Evolutionary conservation across 1,284 basidiomycete genomes (phyloP).

Genomic region (Blastosporella zonata): DNA sequence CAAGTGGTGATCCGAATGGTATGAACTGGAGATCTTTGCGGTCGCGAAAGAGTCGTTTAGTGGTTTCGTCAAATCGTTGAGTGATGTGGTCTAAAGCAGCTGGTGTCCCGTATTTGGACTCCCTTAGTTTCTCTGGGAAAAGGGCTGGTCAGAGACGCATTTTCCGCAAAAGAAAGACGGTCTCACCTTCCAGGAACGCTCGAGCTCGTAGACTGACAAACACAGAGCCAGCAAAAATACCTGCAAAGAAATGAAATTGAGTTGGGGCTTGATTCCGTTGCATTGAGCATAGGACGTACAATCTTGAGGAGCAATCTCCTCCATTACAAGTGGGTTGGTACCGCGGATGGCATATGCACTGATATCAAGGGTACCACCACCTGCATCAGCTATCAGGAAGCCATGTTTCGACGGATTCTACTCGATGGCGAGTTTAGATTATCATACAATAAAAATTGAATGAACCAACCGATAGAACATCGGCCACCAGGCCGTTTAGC

Average conservation of each 20-base stretch:
- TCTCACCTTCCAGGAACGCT: slow-evolving; percentile 61
- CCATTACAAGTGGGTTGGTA: slow-evolving; percentile 66
- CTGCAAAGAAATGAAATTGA: slow-evolving; percentile 30
- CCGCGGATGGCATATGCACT: slow-evolving; percentile 71
- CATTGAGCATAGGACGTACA: slow-evolving; percentile 43
- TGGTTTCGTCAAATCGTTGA: slow-evolving; percentile 75
- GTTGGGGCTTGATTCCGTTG: slow-evolving; percentile 5
- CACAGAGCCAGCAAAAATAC: slow-evolving; percentile 77
- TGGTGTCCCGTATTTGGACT: slow-evolving; percentile 64
- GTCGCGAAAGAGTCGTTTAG: slow-evolving; percentile 72
- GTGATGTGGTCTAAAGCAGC: slow-evolving; percentile 72
- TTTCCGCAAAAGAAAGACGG: slow-evolving; percentile 2
- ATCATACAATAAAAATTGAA: background rate
- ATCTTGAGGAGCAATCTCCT: slow-evolving; percentile 77
- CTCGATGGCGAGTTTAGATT: slow-evolving; percentile 2
- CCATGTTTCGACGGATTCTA: slow-evolving; percentile 69
- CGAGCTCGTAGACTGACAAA: slow-evolving; percentile 72
- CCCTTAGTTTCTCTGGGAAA: slow-evolving; percentile 58
- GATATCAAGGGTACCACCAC: slow-evolving; percentile 77
- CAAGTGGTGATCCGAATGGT: slow-evolving; percentile 72
- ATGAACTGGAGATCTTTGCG: slow-evolving; percentile 66
- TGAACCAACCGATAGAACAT: slow-evolving; percentile 62
- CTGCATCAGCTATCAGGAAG: slow-evolving; percentile 75
- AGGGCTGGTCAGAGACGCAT: background rate
- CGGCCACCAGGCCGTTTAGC: slow-evolving; percentile 67